Conservation (phyloP, 352 stramenopile species). For the Phytopythium vexans region DNA sequence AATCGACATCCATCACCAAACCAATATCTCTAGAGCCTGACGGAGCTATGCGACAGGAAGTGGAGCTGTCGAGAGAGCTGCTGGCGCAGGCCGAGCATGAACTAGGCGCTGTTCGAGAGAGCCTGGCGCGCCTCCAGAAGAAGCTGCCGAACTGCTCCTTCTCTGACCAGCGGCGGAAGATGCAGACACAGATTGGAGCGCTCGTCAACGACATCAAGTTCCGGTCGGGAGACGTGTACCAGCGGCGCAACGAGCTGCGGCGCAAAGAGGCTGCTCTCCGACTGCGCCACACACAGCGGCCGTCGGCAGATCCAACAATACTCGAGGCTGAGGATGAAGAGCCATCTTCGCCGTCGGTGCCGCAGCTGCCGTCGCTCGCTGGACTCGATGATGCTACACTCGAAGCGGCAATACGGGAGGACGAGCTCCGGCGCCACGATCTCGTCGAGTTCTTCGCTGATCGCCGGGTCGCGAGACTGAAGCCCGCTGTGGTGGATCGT, state of each 20-base stretch:
- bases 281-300: too few relatives aligned
- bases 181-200: constrained; percentile 48
- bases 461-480: neutral
- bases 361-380: neutral
- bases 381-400: constrained; percentile 16
- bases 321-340: neutral
- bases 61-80: constrained; percentile 52
- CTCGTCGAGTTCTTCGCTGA: constrained; percentile 39
- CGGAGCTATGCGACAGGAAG: constrained; percentile 40
- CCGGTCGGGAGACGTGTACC: constrained; percentile 62
- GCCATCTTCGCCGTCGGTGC: neutral
- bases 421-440: constrained; percentile 58
- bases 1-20: neutral
- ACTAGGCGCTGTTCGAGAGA: constrained; percentile 49
- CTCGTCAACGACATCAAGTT: constrained; percentile 65
- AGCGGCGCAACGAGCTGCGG: constrained; percentile 72
- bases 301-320: too few relatives aligned
- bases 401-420: constrained; percentile 32
- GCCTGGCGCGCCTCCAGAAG: constrained; percentile 43
- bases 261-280: constrained; percentile 37
- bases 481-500: neutral
- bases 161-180: constrained; percentile 36
- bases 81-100: constrained; percentile 63
- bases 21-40: neutral
- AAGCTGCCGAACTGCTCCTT: constrained; percentile 29